Base-by-base conservation (phyloP, 2,329 filamentous ascomycete genomes). In the Zalaria obscura region DNA sequence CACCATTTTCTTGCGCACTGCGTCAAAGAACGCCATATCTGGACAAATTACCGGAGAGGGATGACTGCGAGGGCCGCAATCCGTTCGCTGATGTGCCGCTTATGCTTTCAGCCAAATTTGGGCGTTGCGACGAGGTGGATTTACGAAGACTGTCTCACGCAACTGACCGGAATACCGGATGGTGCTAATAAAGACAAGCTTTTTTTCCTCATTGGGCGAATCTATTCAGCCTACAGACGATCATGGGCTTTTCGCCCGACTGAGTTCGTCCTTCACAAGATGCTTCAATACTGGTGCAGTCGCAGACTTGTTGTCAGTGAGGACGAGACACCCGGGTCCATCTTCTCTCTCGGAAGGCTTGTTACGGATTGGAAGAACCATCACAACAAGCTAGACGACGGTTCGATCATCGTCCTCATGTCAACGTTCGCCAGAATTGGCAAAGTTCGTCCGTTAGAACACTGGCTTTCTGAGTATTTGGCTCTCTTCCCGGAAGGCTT, bases 361-460 rank as follows among this genome's bases (percentile, higher is more conserved):
- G 38, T 48, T 8, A 33, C 47, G 4, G 53, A 57, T 38, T 58
- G 54, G 56, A 41, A 45, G 27, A 35, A 29, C n/a, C 44, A 45
- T 40, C 40, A 57, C 39, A 48, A 39, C 5, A 47, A 47, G 11
- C 35, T 56, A 2, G 46, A 40, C 38, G 35, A 37, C 5, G 40
- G 43, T 6, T 48, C 47, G 5, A 34, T 54, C 8, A 42, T 43
- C 11, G 34, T 38, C 26, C 38, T 56, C 3, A 45, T 56, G n/a
- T 27, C 31, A 11, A 32, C 29, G 7, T 32, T 32, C n/a, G 60
- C 64, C 3, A 47, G 53, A 4, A 42, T 48, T 10, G 65, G 65
- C 9, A 40, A 58, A 8, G 49, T 51, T 2, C 50, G 54, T 18
- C 47, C 42, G 11, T 60, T 65, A 8, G 44, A 59, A 25, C 28